Conservation (phyloP, 495 filamentous ascomycete species). For the Penicillium verhagenii region DNA sequence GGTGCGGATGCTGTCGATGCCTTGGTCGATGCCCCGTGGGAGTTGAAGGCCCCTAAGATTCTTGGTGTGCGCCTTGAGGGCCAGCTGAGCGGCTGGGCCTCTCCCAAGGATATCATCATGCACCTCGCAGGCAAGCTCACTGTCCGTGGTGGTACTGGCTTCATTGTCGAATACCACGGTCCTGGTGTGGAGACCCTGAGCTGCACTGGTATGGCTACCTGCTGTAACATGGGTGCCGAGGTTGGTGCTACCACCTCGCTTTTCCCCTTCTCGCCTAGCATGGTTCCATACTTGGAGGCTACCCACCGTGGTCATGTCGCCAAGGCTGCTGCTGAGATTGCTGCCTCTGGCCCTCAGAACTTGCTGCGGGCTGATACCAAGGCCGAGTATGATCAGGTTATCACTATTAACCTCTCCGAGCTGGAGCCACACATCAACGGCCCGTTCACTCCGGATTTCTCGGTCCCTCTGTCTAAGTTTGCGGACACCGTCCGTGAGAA, state of each 20-base stretch:
- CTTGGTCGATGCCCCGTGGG: slow-evolving; percentile 94
- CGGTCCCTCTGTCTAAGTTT: slow-evolving; percentile 86
- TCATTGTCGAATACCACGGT: slow-evolving; percentile 89
- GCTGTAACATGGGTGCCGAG: slow-evolving; percentile 91
- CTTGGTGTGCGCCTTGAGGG: slow-evolving; percentile 85
- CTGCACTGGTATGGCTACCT: slow-evolving; percentile 89
- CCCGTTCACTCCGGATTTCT: slow-evolving; percentile 92
- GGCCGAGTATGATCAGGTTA: slow-evolving; percentile 83
- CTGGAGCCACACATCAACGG: slow-evolving; percentile 98
- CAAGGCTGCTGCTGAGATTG: slow-evolving; percentile 40
- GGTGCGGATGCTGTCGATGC: slow-evolving; percentile 98
- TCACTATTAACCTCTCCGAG: slow-evolving; percentile 86
- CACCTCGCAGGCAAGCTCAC: slow-evolving; percentile 86
- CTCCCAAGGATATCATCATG: slow-evolving; percentile 93
- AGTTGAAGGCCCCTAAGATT: slow-evolving; percentile 89
- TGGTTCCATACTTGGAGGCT: slow-evolving; percentile 74
- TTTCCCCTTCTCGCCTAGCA: slow-evolving; percentile 76
- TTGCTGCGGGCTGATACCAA: slow-evolving; percentile 72
- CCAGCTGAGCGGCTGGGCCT: slow-evolving; percentile 82
- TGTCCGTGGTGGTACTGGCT: slow-evolving; percentile 92
- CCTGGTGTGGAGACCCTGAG: slow-evolving; percentile 86
- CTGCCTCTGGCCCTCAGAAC: slow-evolving; percentile 47
- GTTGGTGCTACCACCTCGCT: slow-evolving; percentile 95
- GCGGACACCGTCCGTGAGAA: slow-evolving; percentile 77
- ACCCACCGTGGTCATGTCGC: slow-evolving; percentile 78